Evolutionary conservation across 345 rosid species (phyloP).

Genomic region (Eutrema yunnanense): DNA sequence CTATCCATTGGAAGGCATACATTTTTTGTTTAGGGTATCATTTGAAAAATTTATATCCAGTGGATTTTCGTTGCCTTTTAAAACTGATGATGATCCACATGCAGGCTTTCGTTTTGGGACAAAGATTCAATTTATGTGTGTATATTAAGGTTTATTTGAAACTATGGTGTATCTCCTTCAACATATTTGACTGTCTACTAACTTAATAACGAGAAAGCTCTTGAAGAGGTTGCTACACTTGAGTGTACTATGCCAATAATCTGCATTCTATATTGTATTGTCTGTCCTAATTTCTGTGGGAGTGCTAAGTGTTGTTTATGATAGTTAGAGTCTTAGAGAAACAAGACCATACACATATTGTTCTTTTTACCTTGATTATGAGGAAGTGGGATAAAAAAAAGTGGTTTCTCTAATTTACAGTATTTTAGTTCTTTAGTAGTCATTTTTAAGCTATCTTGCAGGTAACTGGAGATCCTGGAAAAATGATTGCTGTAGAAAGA

Average conservation of each 20-base stretch:
- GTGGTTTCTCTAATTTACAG: background rate
- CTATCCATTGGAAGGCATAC: background rate
- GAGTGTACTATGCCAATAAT: background rate
- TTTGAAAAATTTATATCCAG: background rate
- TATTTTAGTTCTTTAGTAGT: background rate
- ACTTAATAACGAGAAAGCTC: background rate
- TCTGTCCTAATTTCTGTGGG: background rate
- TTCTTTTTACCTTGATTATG: background rate
- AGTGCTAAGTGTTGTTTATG: slow-evolving; percentile 1
- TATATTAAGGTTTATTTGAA: background rate
- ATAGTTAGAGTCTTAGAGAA: background rate
- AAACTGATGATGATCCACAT: background rate
- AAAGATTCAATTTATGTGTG: background rate
- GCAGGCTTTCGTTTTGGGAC: background rate
- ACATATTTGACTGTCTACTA: background rate
- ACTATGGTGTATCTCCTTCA: background rate
- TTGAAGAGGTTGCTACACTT: background rate
- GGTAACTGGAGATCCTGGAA: slow-evolving; percentile 99
- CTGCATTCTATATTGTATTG: slow-evolving; percentile 1
- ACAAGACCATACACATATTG: background rate
- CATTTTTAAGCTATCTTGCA: slow-evolving; percentile 18
- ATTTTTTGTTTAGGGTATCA: background rate
- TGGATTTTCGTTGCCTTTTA: background rate
- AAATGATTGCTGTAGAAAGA: slow-evolving; percentile 83
- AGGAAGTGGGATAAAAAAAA: background rate